These are phyloP conservation scores for Kitagawia praeruptora DNA, from an alignment of 129 eudicot genomes.

Conservation along the genomic window DNA sequence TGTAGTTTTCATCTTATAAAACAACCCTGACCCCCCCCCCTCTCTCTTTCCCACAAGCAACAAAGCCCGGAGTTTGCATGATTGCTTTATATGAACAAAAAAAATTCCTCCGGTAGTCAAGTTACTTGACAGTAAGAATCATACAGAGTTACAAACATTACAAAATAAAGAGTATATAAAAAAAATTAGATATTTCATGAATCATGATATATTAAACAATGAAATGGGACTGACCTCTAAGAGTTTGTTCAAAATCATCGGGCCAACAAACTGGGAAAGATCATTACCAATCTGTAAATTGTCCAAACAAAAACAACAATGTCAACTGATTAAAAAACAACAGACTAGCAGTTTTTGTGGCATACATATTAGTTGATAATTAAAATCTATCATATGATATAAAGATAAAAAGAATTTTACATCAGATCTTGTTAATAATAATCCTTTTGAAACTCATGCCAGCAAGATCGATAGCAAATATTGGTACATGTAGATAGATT, in stretches of 20 bases:
- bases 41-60: background rate
- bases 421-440: background rate
- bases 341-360: background rate
- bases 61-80: background rate
- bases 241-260: slow-evolving; percentile 59
- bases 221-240: slow-evolving; percentile 37
- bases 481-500: background rate
- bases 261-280: slow-evolving; percentile 84
- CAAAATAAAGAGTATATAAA: background rate
- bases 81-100: background rate
- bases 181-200: background rate
- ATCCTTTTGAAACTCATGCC: too few relatives aligned
- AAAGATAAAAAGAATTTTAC: background rate
- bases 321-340: background rate
- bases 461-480: background rate
- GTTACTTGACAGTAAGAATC: background rate
- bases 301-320: slow-evolving; percentile 7
- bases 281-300: slow-evolving; percentile 67
- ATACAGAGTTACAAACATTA: background rate
- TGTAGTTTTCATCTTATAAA: too few relatives aligned
- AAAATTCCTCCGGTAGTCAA: background rate
- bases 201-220: background rate
- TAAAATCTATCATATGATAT: background rate
- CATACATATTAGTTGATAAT: background rate
- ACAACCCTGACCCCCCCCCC: background rate